phyloP scores from a whole-genome alignment of 371 early-diverging fungal genomes.

The Thermomucor indicae-seudaticae region DNA sequence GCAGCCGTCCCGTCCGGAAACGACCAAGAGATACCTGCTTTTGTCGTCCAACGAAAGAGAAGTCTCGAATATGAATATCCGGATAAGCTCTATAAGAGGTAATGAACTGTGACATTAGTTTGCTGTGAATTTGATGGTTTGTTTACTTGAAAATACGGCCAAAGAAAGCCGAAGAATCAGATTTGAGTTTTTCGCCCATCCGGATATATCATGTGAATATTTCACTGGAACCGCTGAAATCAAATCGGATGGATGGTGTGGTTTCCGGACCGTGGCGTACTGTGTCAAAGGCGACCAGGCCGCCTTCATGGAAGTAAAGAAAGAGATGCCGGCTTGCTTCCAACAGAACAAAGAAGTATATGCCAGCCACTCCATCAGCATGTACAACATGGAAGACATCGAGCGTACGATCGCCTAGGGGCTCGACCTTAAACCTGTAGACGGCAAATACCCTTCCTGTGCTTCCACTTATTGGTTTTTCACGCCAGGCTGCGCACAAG shows the following conservation, averaged over 20 bases:
- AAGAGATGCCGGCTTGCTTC: neutral
- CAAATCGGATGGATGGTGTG: neutral
- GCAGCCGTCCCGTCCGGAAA: too few relatives aligned
- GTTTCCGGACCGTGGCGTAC: neutral
- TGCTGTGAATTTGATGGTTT: too few relatives aligned
- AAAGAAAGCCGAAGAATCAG: too few relatives aligned
- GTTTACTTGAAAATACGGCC: too few relatives aligned
- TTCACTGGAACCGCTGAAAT: neutral
- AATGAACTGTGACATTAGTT: too few relatives aligned
- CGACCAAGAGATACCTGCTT: too few relatives aligned
- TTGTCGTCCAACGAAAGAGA: too few relatives aligned
- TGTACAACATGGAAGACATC: neutral
- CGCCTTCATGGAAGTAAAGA: neutral
- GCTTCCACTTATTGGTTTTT: neutral
- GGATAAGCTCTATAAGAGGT: too few relatives aligned
- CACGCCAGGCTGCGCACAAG: neutral
- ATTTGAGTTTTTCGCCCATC: neutral
- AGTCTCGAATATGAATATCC: too few relatives aligned
- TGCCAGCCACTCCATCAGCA: neutral
- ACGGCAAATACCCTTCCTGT: neutral
- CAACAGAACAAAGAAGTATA: neutral
- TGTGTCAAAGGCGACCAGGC: neutral
- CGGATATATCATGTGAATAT: neutral
- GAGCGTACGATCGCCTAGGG: neutral
- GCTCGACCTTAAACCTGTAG: neutral